Percentiles rank a stretch among this genome's conserved stretches.
phyloP scores from a whole-genome alignment of 2,329 filamentous ascomycete species.

The Microthyrium microscopicum region DNA sequence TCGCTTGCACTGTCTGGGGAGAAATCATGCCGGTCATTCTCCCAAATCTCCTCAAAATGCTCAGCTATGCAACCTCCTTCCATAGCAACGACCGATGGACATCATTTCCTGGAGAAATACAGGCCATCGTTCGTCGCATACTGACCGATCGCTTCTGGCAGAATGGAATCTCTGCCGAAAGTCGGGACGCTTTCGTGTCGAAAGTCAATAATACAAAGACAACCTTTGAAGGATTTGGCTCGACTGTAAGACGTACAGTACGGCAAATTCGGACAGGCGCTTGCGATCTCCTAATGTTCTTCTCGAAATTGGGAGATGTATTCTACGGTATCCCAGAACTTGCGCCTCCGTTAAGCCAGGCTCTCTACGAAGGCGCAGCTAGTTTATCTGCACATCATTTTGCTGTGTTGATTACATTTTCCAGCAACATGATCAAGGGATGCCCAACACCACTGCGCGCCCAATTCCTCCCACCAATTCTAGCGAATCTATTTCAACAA shows the following conservation, averaged over 20 bases:
- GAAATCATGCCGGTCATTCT: conserved; percentile 67
- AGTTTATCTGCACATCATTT: conserved; percentile 83
- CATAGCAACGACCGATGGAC: conserved; percentile 78
- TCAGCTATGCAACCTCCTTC: conserved; percentile 80
- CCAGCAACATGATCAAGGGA: conserved; percentile 77
- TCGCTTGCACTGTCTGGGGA: conserved; percentile 68
- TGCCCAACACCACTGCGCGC: conserved; percentile 65
- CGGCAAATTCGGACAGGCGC: conserved; percentile 82
- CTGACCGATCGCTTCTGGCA: conserved; percentile 97
- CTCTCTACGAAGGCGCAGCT: conserved; percentile 67
- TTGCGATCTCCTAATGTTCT: conserved; percentile 86
- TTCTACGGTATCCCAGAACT: conserved; percentile 87
- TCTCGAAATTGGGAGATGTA: conserved; percentile 70
- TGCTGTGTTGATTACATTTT: conserved; percentile 79
- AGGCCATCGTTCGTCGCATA: conserved; percentile 60
- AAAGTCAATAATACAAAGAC: conserved; percentile 75
- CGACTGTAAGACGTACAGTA: conserved; percentile 76
- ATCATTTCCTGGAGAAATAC: conserved; percentile 58
- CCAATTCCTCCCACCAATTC: conserved; percentile 70
- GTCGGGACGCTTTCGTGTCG: conserved; percentile 91
- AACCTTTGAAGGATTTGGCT: conserved; percentile 85
- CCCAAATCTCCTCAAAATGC: conserved; percentile 69
- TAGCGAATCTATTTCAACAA: conserved; percentile 67
- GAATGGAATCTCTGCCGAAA: conserved; percentile 88
- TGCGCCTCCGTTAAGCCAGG: conserved; percentile 64